Evolutionary conservation across 2,329 filamentous ascomycete species (phyloP).

Genomic region (Paraphoma chrysanthemicola): DNA sequence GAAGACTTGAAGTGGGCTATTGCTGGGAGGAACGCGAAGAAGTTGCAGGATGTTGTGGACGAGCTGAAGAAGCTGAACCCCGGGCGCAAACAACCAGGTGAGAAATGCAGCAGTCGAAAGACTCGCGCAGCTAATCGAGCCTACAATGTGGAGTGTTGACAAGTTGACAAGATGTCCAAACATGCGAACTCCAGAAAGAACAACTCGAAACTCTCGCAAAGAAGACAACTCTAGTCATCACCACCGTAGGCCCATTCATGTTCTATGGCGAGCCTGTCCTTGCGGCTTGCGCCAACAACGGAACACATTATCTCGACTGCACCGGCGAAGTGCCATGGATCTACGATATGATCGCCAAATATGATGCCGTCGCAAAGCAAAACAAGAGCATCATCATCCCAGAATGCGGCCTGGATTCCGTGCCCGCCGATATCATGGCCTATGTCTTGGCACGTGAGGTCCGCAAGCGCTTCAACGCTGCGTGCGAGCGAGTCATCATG

Average conservation of each 20-base stretch:
- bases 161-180: slow-evolving; percentile 44
- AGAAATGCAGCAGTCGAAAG: background rate
- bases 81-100: slow-evolving; percentile 75
- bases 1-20: slow-evolving; percentile 87
- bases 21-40: slow-evolving; percentile 79
- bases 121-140: no score
- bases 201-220: slow-evolving; percentile 60
- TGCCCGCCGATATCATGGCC: slow-evolving; percentile 65
- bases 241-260: slow-evolving; percentile 69
- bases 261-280: slow-evolving; percentile 70
- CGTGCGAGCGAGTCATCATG: slow-evolving; percentile 59
- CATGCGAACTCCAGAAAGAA: slow-evolving; percentile 52
- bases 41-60: slow-evolving; percentile 72
- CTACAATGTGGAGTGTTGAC: no score
- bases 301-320: slow-evolving; percentile 72
- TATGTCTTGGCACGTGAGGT: slow-evolving; percentile 61
- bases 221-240: slow-evolving; percentile 66
- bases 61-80: slow-evolving; percentile 71
- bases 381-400: slow-evolving; percentile 68
- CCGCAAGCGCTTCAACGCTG: slow-evolving; percentile 58
- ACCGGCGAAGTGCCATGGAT: slow-evolving; percentile 72
- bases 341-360: slow-evolving; percentile 66
- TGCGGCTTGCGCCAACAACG: slow-evolving; percentile 68
- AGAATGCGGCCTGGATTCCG: slow-evolving; percentile 67
- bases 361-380: slow-evolving; percentile 64